Evolutionary conservation across 2,329 filamentous ascomycete genomes (phyloP), one percentile per base, ranked within the genome.

Genomic region (Pezicula radicicola): DNA sequence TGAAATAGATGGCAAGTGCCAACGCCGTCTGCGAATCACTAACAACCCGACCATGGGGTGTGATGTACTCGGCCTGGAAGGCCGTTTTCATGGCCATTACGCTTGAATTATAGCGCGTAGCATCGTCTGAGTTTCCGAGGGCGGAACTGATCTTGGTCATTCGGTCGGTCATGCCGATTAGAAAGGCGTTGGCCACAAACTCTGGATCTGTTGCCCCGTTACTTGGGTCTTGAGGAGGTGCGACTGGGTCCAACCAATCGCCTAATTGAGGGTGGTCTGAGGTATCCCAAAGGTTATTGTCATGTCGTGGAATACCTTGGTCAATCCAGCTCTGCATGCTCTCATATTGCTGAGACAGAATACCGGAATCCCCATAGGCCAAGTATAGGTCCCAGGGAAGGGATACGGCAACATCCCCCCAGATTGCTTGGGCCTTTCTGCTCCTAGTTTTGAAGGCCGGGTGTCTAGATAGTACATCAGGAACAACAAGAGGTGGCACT

Each of bases 241-340:
- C 66, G 1, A 66, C 65, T 0, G 75, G 75, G 48, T 76, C 75
- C 2, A 77, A 66, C 75, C 75, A 77, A 55, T 77, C 75, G 39
- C 72, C 65, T 46, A 66, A 70, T 50, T 76, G 72, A 37, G 8
- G 9, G 8, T 15, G 8, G 9, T 9, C 18, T 18, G 9, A 10
- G 39, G 8, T 8, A 42, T 69, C 59, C 75, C 76, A 78, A 0
- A 78, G 63, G 2, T 70, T 68, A 6, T 62, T 66, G 0, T 49
- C 49, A 44, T 59, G 68, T n/a, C 65, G 62, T 3, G 59, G 67
- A 37, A 71, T 68, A 6, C 67, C 68, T n/a, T n/a, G n/a, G 54
- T 68, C 68, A 0, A 76, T 51, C 71, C 73, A 78, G 0, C 63
- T 63, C 36, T 65, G 65, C 59, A 74, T 71, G 1, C 71, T 72